Evolutionary conservation across 805 yeast genomes (phyloP).

Genomic region (Pichia heedii): DNA sequence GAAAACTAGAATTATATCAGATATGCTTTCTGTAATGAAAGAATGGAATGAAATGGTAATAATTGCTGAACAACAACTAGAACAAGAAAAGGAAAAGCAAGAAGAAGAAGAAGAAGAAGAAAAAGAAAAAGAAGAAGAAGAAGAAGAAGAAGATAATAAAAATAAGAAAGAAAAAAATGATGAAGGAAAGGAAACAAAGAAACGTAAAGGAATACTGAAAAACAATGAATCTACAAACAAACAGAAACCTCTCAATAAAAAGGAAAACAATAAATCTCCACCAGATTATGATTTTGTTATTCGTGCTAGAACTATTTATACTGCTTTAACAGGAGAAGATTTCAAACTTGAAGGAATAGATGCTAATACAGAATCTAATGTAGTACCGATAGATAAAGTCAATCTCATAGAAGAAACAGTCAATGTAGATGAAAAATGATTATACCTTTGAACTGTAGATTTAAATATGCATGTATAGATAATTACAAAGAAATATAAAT

Average conservation of each 20-base stretch:
- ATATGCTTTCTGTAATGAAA: constrained; percentile 36
- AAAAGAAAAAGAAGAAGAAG: constrained; percentile 1
- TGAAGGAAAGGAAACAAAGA: not conserved
- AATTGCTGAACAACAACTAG: constrained; percentile 29
- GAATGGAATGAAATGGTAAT: constrained; percentile 48
- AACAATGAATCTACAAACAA: not conserved
- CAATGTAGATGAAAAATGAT: constrained; percentile 10
- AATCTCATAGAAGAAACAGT: constrained; percentile 11
- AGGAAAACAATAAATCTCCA: constrained; percentile 5
- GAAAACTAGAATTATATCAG: constrained; percentile 43
- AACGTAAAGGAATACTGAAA: not conserved
- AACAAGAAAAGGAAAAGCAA: constrained; percentile 11
- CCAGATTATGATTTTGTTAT: constrained; percentile 7
- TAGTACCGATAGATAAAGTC: not conserved
- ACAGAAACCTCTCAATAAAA: not conserved
- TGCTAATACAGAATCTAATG: not conserved
- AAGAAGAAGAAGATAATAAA: constrained; percentile 1
- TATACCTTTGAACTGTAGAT: too few species aligned
- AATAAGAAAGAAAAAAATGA: not conserved
- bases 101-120: constrained; percentile 17
- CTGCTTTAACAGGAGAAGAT: constrained; percentile 1
- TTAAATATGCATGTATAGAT: too few species aligned
- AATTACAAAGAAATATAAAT: too few species aligned
- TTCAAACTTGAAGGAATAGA: constrained; percentile 4
- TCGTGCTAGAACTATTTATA: constrained; percentile 10